Conservation (phyloP, 441 rosid species). For the Cnidoscolus chayamansa region DNA sequence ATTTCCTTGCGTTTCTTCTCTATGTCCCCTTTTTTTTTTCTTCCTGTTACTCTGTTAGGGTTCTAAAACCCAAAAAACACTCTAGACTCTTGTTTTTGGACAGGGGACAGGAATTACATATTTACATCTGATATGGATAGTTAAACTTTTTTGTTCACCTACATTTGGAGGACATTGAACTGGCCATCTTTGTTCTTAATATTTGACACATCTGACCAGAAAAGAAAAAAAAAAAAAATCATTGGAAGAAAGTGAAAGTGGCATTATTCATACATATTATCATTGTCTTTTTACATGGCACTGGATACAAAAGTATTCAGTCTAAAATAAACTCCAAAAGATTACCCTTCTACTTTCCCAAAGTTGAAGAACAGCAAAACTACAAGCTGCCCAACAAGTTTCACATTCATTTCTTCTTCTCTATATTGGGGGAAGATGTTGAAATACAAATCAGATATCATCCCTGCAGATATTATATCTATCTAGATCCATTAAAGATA, state of each 20-base stretch:
- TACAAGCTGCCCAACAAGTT: background rate
- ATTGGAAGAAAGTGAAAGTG: too few relatives aligned
- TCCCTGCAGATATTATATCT: background rate
- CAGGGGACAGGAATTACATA: background rate
- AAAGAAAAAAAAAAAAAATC: too few relatives aligned
- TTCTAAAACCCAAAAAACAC: background rate
- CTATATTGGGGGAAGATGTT: background rate
- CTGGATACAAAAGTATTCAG: background rate
- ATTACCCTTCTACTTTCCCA: background rate
- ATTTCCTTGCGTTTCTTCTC: too few relatives aligned
- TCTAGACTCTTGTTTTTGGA: background rate
- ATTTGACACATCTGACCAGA: too few relatives aligned
- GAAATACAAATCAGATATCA: background rate
- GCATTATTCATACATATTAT: background rate
- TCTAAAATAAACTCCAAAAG: background rate
- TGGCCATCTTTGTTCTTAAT: too few relatives aligned
- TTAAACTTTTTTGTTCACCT: background rate
- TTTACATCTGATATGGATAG: background rate
- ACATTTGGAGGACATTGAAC: too few relatives aligned
- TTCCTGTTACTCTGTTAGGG: background rate
- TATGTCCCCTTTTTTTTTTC: too few relatives aligned
- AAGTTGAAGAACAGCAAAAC: background rate
- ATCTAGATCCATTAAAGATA: background rate
- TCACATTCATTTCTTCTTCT: background rate
- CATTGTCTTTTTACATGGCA: background rate